Evolutionary conservation across 2,329 filamentous ascomycete genomes (phyloP), one percentile per base, ranked within the genome.

Genomic region (Penicillium frequentans): DNA sequence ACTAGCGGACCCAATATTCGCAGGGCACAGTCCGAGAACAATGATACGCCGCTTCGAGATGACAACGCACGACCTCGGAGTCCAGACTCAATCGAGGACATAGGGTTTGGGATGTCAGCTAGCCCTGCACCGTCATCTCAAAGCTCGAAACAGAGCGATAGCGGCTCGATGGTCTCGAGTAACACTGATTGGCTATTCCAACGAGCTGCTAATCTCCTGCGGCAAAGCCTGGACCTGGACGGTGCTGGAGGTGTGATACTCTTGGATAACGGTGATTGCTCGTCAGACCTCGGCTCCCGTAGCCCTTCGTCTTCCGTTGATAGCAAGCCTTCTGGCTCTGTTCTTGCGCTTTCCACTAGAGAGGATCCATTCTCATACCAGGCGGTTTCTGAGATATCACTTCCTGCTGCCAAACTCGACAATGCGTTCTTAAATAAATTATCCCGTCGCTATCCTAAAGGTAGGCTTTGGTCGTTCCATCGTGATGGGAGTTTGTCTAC

Each of bases 201-300:
- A 16, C 72, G 79, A 31, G 81, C 81, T 3, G 78, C 79, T 0
- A 73, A 77, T 27, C 59, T 82, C 0, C 66, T 83, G 5, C 73
- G 75, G 3, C 73, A 81, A 55, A 76, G 78, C 10, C 66, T 82
- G 11, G 74, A 75, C 27, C 48, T 79, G 5, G 69, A 70, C 16
- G 68, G 69, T 9, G 75, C 77, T 4, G 78, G 81, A 14, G 79
- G 79, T 4, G 77, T 81, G 9, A 63, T 71, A n/a, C 16, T 48
- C 2, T n/a, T 50, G 67, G 61, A 21, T 65, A 60, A 8, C 13
- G 11, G n/a, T 5, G 19, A 19, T 7, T 11, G 21, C 11, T 11
- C 13, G 27, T 16, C n/a, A 19, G n/a, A n/a, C 11, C 27, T 5
- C 8, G 6, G 8, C 8, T 7, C 29, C 3, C 19, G 10, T 10